These are phyloP conservation scores for Penicillium soppii DNA, from an alignment of 495 filamentous ascomycete genomes.

Conservation along the genomic window DNA sequence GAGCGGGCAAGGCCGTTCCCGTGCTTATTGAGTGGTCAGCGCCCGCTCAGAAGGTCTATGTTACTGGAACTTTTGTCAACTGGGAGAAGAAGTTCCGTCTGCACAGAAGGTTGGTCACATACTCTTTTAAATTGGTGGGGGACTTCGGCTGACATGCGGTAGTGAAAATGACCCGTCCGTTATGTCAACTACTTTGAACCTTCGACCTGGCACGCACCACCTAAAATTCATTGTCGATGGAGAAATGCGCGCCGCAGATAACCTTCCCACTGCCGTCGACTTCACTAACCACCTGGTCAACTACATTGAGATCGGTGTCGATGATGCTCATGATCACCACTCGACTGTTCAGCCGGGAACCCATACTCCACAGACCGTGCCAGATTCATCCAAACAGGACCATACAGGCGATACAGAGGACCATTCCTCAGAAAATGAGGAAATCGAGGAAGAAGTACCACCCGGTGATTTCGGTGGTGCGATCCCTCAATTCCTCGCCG, in stretches of 20 bases:
- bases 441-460: constrained; percentile 49
- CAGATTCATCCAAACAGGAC: constrained; percentile 35
- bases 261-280: constrained; percentile 91
- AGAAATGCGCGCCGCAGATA: constrained; percentile 82
- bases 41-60: constrained; percentile 82
- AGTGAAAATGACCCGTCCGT: constrained; percentile 48
- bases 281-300: constrained; percentile 96
- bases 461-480: constrained; percentile 51
- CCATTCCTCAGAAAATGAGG: constrained; percentile 41
- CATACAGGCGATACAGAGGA: constrained; percentile 39
- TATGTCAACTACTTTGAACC: constrained; percentile 71
- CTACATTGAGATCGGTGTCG: constrained; percentile 89
- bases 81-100: constrained; percentile 92
- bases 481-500: constrained; percentile 81
- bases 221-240: constrained; percentile 94
- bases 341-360: constrained; percentile 34
- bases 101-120: constrained; percentile 64
- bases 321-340: constrained; percentile 51
- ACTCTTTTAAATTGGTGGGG: not conserved
- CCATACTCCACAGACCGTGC: constrained; percentile 47
- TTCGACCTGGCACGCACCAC: constrained; percentile 93
- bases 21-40: constrained; percentile 80
- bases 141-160: constrained; percentile 9
- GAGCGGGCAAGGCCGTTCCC: constrained; percentile 58
- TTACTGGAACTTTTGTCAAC: constrained; percentile 93